These are phyloP conservation scores for Avena insularis DNA, from an alignment of 176 grass and related monocot species.

Conservation along the genomic window DNA sequence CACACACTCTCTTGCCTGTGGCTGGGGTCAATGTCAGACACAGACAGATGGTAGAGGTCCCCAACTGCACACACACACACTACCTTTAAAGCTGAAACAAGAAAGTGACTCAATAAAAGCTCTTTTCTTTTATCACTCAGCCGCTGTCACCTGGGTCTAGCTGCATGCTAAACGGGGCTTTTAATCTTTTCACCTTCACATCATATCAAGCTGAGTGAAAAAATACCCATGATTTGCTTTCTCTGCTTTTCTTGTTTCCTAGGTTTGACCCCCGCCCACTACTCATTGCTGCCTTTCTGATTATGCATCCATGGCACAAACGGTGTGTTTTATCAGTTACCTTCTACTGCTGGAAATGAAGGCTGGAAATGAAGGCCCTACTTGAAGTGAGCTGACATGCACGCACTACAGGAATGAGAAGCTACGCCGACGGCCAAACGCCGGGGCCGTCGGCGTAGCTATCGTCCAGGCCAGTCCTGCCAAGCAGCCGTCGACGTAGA, in stretches of 20 bases:
- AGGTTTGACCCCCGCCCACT: constrained; percentile 16
- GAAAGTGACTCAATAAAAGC: constrained; percentile 11
- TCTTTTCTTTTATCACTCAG: constrained; percentile 1
- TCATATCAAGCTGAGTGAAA: neutral
- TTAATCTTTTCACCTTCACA: neutral
- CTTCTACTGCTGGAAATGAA: too few relatives aligned
- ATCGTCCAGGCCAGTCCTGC: too few relatives aligned
- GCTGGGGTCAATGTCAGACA: constrained; percentile 24
- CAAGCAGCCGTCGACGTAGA: too few relatives aligned
- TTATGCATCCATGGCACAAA: neutral
- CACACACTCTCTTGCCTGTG: neutral
- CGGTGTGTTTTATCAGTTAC: neutral
- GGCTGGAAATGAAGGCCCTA: neutral
- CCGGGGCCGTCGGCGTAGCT: too few relatives aligned
- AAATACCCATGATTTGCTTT: neutral
- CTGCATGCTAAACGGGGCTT: neutral
- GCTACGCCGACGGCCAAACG: too few relatives aligned
- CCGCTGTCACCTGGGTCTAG: neutral
- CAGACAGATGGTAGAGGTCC: neutral
- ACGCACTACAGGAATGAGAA: too few relatives aligned
- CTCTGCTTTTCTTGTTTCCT: constrained; percentile 2
- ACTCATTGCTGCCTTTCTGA: constrained; percentile 9
- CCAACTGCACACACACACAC: neutral
- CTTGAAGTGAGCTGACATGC: neutral
- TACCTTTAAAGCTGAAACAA: constrained; percentile 25